phyloP scores from a whole-genome alignment of 805 yeast species.

The Sporopachydermia lactativora region DNA sequence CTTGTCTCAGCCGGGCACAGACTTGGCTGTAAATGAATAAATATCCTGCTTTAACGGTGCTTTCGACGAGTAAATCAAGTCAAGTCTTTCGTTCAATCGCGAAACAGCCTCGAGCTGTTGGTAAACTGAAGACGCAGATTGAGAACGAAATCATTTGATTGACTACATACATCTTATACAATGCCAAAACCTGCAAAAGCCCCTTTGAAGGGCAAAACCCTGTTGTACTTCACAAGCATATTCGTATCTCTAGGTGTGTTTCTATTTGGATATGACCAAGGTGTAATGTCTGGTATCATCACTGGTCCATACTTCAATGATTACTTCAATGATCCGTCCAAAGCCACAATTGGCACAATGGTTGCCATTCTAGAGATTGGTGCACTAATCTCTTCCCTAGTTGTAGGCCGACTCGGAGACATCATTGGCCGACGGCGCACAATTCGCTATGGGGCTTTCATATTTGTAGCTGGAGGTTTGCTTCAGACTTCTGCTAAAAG shows the following conservation, averaged over 20 bases:
- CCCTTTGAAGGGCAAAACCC: conserved; percentile 18
- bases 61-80: too few relatives aligned
- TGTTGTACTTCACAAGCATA: conserved; percentile 26
- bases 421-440: conserved; percentile 32
- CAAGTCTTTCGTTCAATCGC: too few relatives aligned
- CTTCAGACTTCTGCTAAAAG: conserved; percentile 25
- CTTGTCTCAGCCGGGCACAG: too few relatives aligned
- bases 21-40: too few relatives aligned
- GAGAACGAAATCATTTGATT: too few relatives aligned
- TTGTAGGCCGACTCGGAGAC: conserved; percentile 35
- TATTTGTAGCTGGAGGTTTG: conserved; percentile 35
- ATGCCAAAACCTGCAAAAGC: too few relatives aligned
- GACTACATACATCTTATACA: too few relatives aligned
- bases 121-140: too few relatives aligned
- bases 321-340: conserved; percentile 28
- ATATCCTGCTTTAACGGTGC: too few relatives aligned
- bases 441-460: conserved; percentile 31
- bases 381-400: conserved; percentile 32
- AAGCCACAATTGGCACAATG: conserved; percentile 30
- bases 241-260: conserved; percentile 32
- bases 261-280: conserved; percentile 59
- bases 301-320: conserved; percentile 29
- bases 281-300: conserved; percentile 66
- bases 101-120: too few relatives aligned
- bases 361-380: conserved; percentile 38